These are phyloP conservation scores for Solanum commersonii DNA, from an alignment of 257 asterid genomes.

Conservation along the genomic window DNA sequence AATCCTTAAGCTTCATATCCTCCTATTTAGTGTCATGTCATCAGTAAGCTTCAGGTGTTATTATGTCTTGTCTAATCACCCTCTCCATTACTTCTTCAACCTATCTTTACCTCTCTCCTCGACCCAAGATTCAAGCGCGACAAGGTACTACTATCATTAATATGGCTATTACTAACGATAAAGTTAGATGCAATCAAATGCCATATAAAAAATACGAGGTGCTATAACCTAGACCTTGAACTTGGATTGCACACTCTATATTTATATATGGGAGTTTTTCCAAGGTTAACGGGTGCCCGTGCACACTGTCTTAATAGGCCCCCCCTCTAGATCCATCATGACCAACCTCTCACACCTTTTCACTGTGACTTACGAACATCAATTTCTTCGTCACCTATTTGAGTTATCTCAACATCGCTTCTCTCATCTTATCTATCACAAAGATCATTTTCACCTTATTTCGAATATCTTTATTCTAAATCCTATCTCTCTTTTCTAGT, in stretches of 20 bases:
- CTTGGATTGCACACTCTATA: background rate
- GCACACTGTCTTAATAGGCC: background rate
- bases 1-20: background rate
- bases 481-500: background rate
- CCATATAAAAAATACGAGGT: background rate
- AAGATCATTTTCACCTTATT: background rate
- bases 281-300: background rate
- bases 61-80: background rate
- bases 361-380: background rate
- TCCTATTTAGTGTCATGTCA: background rate
- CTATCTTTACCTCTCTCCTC: background rate
- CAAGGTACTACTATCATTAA: background rate
- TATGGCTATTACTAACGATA: background rate
- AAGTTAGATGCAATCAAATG: background rate
- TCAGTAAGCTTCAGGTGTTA: background rate
- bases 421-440: background rate
- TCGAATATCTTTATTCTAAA: background rate
- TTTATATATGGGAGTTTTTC: background rate
- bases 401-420: fast-evolving
- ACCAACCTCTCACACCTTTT: background rate
- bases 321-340: background rate
- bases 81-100: background rate
- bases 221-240: background rate
- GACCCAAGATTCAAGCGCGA: background rate
- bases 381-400: background rate